Evolutionary conservation across 2,329 filamentous ascomycete species (phyloP).

Genomic region (Hypocreales sp.): DNA sequence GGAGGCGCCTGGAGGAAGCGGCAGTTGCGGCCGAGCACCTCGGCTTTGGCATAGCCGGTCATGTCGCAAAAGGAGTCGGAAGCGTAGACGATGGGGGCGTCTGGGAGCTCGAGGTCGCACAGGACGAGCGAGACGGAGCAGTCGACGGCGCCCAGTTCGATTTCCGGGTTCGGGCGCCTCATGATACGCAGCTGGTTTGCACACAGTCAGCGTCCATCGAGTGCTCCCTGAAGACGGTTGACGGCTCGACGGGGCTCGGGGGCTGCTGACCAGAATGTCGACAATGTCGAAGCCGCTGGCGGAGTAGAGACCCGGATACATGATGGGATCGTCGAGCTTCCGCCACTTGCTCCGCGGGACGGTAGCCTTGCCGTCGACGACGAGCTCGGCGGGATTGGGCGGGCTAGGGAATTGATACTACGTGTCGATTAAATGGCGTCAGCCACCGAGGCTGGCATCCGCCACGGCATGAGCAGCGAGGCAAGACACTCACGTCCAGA

Average conservation of each 20-base stretch:
- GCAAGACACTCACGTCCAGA: constrained; percentile 14
- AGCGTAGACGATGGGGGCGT: constrained; percentile 70
- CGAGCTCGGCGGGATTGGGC: too few species aligned
- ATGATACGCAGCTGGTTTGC: constrained; percentile 45
- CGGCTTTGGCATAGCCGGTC: constrained; percentile 61
- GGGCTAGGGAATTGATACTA: constrained; percentile 1
- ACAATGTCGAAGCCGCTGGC: constrained; percentile 40
- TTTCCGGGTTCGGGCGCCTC: constrained; percentile 53
- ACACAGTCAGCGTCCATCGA: too few species aligned
- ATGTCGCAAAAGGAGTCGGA: constrained; percentile 66
- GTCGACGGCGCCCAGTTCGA: constrained; percentile 71
- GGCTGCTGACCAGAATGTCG: constrained; percentile 31
- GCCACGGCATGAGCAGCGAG: background rate
- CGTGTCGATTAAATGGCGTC: background rate
- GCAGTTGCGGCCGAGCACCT: constrained; percentile 68
- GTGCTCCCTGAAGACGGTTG: background rate
- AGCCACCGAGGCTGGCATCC: background rate
- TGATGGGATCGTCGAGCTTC: constrained; percentile 26
- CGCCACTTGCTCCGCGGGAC: constrained; percentile 8
- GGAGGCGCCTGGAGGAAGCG: constrained; percentile 52
- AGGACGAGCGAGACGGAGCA: constrained; percentile 72
- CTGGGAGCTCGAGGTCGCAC: constrained; percentile 59
- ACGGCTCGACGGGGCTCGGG: background rate
- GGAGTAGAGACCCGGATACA: constrained; percentile 40
- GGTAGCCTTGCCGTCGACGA: background rate